phyloP scores from a whole-genome alignment of 31 red algal genomes.

The Bonnemaisonia californica region DNA sequence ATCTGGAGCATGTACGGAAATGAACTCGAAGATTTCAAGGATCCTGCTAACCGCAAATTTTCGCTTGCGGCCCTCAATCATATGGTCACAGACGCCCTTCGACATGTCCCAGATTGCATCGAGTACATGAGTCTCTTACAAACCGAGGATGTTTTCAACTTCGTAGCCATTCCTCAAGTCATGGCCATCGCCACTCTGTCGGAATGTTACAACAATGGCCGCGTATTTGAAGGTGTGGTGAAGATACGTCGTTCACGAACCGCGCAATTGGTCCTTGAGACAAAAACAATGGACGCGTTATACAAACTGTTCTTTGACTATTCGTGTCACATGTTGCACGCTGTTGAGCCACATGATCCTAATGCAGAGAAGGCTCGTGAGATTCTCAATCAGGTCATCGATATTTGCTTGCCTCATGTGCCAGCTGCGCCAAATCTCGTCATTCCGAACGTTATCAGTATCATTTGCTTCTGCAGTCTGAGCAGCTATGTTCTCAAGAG shows the following conservation, averaged over 20 bases:
- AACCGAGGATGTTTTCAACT: constrained; percentile 80
- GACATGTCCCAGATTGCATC: constrained; percentile 93
- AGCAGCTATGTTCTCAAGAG: constrained; percentile 83
- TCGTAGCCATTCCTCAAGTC: constrained; percentile 97
- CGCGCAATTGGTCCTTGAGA: constrained; percentile 80
- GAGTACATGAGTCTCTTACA: constrained; percentile 87
- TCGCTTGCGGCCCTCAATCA: constrained; percentile 82
- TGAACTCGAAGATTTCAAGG: constrained; percentile 73
- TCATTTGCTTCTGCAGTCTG: constrained; percentile 82
- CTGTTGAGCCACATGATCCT: constrained; percentile 73
- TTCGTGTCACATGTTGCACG: constrained; percentile 43
- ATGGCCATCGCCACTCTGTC: constrained; percentile 92
- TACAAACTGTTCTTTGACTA: constrained; percentile 76
- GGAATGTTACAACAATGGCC: constrained; percentile 82
- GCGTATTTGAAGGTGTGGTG: constrained; percentile 82
- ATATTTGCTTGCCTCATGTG: constrained; percentile 68
- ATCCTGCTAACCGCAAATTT: constrained; percentile 64
- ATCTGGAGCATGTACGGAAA: constrained; percentile 86
- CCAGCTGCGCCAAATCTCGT: constrained; percentile 78
- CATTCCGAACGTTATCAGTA: constrained; percentile 85
- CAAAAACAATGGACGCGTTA: constrained; percentile 65
- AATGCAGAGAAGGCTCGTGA: constrained; percentile 70
- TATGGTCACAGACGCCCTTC: constrained; percentile 95
- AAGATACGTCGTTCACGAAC: constrained; percentile 92
- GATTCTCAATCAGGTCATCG: constrained; percentile 59